Evolutionary conservation across 2,329 filamentous ascomycete genomes (phyloP), one percentile per base, ranked within the genome.

Genomic region (Lachnellula arida): DNA sequence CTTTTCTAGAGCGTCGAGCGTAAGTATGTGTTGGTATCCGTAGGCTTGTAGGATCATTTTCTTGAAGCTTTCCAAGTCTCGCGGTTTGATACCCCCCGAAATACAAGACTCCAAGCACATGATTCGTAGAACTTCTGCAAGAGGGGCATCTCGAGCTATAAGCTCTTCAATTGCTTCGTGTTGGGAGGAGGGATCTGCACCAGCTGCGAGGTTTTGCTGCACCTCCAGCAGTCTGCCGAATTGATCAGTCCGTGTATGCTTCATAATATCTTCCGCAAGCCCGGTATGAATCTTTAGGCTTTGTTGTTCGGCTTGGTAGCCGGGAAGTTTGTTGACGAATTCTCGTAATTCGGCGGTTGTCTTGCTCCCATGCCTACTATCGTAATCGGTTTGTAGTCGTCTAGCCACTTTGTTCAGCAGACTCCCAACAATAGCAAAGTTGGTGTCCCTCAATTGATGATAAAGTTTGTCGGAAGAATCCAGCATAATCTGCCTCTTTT

Each of bases 181-280:
- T 68, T 97, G 91, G 23, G 88, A 89, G 12, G 85, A 89, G 6
- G 93, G 89, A 70, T 97, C 94, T 9, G 89, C 85, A 34, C 93
- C 93, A 0, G 92, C 92, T 23, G 91, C 92, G 46, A 97, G 81
- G 68, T 96, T 97, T 70, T 99, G 94, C 70, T 99, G 94, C 4
- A 97, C 89, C 74, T 97, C 94, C 1, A 99, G 78, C 40, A 91
- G 78, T 58, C 89, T 88, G 62, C 87, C 89, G 76, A 99, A 99
- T 55, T 89, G 82, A 66, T 97, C 93, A 17, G 90, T 88, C 50
- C 89, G 84, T 0, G 94, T 99, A 66, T 91, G 84, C 68, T 95
- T 94, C 78, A 96, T 92, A 53, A 99, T 94, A 63, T 97, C 93
- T 73, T 97, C 94, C 1, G 92, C 91, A 46, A 99, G 80, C 7